These are phyloP conservation scores for Apiotrichum sp. DNA, from an alignment of 1,284 basidiomycete species.

Conservation along the genomic window DNA sequence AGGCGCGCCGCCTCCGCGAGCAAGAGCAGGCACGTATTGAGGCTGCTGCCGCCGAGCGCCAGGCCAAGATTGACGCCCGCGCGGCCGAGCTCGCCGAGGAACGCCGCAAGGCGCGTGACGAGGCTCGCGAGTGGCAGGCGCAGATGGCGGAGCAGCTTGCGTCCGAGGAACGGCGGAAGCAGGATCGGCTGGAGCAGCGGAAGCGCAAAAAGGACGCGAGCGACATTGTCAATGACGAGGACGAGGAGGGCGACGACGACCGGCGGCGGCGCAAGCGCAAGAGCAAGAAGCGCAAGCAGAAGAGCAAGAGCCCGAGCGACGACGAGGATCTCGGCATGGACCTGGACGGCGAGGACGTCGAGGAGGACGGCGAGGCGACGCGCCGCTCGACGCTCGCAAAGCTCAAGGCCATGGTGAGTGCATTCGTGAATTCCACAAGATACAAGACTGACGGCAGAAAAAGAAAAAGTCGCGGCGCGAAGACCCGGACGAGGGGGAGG, in stretches of 20 bases:
- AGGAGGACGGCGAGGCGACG: slow-evolving; percentile 16
- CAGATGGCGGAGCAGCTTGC: slow-evolving; percentile 44
- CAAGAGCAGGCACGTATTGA: slow-evolving; percentile 44
- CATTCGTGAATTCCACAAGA: background rate
- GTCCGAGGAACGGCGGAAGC: slow-evolving; percentile 46
- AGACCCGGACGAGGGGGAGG: slow-evolving; percentile 31
- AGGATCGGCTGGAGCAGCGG: slow-evolving; percentile 30
- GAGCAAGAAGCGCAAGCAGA: slow-evolving; percentile 24
- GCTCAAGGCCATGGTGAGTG: slow-evolving; percentile 24
- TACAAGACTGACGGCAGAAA: slow-evolving; percentile 5
- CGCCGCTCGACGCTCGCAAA: slow-evolving; percentile 22
- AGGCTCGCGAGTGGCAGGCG: slow-evolving; percentile 56
- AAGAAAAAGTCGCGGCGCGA: slow-evolving; percentile 14
- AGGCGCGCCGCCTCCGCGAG: slow-evolving; percentile 53
- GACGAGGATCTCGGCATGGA: slow-evolving; percentile 20
- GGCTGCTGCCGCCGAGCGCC: slow-evolving; percentile 36
- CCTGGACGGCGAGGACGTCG: slow-evolving; percentile 12
- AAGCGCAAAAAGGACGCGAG: slow-evolving; percentile 39
- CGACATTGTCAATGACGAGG: slow-evolving; percentile 26
- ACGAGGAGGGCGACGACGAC: slow-evolving; percentile 26
- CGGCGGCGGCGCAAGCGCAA: slow-evolving; percentile 19
- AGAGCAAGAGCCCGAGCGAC: slow-evolving; percentile 21
- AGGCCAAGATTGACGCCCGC: slow-evolving; percentile 51
- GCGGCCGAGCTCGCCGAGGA: slow-evolving; percentile 67
- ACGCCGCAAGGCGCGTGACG: slow-evolving; percentile 66